Evolutionary conservation across 2,329 filamentous ascomycete species (phyloP).

Genomic region (Dactylellina leptospora): DNA sequence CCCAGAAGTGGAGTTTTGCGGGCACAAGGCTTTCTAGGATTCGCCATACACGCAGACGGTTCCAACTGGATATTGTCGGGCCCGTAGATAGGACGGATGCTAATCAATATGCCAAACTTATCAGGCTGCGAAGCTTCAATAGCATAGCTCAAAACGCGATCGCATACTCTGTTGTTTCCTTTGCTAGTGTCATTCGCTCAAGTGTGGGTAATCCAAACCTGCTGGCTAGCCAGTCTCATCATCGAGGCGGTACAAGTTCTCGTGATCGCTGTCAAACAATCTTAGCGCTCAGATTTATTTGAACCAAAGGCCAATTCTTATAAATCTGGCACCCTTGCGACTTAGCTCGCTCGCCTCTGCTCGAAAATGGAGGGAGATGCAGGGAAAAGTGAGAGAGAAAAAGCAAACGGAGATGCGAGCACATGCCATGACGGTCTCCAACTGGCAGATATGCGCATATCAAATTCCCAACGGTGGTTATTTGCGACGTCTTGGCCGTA

Average conservation of each 20-base stretch:
- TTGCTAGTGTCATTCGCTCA: not conserved
- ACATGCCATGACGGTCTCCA: slow-evolving; percentile 11
- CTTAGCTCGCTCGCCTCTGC: not conserved
- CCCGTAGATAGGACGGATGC: not conserved
- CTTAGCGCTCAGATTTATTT: not conserved
- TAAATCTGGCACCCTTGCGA: not conserved
- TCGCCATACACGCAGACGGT: not conserved
- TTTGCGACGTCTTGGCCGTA: slow-evolving; percentile 9
- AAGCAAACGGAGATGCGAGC: slow-evolving; percentile 23
- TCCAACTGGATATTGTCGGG: not conserved
- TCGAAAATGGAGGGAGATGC: slow-evolving; percentile 1
- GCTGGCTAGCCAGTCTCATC: too few species aligned
- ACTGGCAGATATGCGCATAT: slow-evolving; percentile 14
- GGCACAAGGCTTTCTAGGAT: too few species aligned
- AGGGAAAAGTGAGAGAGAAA: slow-evolving; percentile 27
- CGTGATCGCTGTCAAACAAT: slow-evolving; percentile 11
- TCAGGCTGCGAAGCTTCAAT: not conserved
- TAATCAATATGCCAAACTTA: not conserved
- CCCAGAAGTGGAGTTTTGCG: too few species aligned
- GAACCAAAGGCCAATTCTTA: not conserved
- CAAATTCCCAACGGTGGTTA: slow-evolving; percentile 13
- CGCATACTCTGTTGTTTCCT: too few species aligned
- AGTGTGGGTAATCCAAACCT: not conserved
- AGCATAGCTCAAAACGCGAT: not conserved
- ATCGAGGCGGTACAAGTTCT: slow-evolving; percentile 2